A percentile compares a stretch with the other conserved stretches of the same genome.
phyloP scores from a whole-genome alignment of 1,284 basidiomycete species.

The Irpex sp. region DNA sequence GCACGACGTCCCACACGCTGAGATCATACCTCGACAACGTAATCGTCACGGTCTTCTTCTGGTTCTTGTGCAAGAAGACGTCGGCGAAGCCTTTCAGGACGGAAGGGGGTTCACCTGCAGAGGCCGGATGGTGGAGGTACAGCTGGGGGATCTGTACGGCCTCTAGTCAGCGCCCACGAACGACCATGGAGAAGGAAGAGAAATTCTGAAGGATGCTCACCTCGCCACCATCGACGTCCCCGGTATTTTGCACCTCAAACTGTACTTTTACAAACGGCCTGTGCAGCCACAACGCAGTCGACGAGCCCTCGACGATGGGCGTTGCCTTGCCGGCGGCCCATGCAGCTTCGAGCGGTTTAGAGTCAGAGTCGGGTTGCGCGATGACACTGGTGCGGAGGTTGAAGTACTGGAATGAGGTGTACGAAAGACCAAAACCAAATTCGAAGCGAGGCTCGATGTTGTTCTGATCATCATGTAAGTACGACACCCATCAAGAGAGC shows the following conservation, averaged over 20 bases:
- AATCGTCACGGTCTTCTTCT: conserved; percentile 31
- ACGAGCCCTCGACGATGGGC: conserved; percentile 43
- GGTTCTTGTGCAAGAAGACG: conserved; percentile 31
- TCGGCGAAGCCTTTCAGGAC: conserved; percentile 42
- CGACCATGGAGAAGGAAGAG: not conserved
- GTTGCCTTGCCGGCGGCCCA: conserved; percentile 52
- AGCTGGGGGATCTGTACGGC: conserved; percentile 36
- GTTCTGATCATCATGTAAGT: conserved; percentile 13
- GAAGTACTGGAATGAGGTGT: conserved; percentile 73
- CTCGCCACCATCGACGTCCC: conserved; percentile 47
- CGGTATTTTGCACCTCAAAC: conserved; percentile 57
- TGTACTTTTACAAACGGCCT: conserved; percentile 51
- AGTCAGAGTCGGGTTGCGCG: conserved; percentile 26
- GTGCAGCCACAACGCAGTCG: conserved; percentile 60
- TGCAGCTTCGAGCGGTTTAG: conserved; percentile 32
- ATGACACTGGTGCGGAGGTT: conserved; percentile 43
- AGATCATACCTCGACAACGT: conserved; percentile 39
- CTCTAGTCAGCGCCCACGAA: not conserved
- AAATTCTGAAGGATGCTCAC: conserved; percentile 23
- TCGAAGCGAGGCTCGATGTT: conserved; percentile 61
- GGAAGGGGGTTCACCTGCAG: conserved; percentile 36
- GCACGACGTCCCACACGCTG: conserved; percentile 40
- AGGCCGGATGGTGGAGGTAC: conserved; percentile 36
- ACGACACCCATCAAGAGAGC: not conserved
- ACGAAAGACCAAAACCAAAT: conserved; percentile 84